Conservation (phyloP, 176 grass and related monocot genomes). For the Saccharum spontaneum region DNA sequence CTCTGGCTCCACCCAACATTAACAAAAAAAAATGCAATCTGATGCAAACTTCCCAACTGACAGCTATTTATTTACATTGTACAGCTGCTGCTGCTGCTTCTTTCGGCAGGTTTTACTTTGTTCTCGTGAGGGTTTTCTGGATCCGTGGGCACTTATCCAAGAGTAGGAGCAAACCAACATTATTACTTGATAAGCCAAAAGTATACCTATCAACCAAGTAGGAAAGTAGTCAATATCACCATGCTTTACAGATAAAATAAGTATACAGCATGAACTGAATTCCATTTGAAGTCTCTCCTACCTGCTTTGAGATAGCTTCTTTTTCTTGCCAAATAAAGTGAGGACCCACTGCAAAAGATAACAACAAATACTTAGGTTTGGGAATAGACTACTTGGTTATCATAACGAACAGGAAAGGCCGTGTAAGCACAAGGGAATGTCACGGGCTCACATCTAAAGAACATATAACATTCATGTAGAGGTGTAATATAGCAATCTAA, state of each 20-base stretch:
- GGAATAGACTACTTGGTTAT: not conserved
- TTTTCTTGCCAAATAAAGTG: slow-evolving; percentile 52
- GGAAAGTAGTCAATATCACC: slow-evolving; percentile 24
- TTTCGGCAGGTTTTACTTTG: slow-evolving; percentile 23
- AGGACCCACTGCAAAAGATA: slow-evolving; percentile 59
- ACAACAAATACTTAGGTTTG: slow-evolving; percentile 8
- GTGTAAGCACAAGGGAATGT: not conserved
- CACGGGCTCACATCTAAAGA: not conserved
- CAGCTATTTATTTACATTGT: slow-evolving; percentile 58
- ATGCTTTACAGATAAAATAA: slow-evolving; percentile 13
- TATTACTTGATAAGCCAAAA: slow-evolving; percentile 74
- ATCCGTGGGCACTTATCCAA: slow-evolving; percentile 75
- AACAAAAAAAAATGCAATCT: slow-evolving; percentile 39
- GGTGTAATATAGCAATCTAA: not conserved
- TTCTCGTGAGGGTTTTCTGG: slow-evolving; percentile 48
- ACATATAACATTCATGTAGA: not conserved
- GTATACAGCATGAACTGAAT: slow-evolving; percentile 9
- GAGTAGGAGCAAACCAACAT: slow-evolving; percentile 75
- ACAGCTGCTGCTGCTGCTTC: slow-evolving; percentile 11
- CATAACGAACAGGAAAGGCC: not conserved
- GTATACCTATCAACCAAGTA: slow-evolving; percentile 67
- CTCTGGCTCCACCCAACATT: slow-evolving; percentile 20
- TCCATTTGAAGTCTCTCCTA: slow-evolving; percentile 20
- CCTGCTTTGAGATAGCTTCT: slow-evolving; percentile 62
- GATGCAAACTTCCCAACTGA: slow-evolving; percentile 33